These are phyloP conservation scores for Chytriomyces hyalinus DNA, from an alignment of 192 early-diverging fungal genomes.

Conservation along the genomic window DNA sequence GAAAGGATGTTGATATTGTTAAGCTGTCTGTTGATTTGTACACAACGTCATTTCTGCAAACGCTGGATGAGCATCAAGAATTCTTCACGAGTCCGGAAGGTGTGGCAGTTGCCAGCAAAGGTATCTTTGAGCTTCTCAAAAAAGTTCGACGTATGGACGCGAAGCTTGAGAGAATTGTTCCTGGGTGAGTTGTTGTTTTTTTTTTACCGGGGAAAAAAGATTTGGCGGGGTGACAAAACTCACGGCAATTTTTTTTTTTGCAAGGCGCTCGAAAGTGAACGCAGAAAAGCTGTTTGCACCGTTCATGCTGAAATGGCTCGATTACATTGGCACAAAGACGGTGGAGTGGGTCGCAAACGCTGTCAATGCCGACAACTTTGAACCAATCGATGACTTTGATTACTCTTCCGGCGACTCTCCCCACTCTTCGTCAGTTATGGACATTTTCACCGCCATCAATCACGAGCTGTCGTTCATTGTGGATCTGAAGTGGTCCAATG, in stretches of 20 bases:
- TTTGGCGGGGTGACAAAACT: neutral
- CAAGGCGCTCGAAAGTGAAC: conserved; percentile 56
- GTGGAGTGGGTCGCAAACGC: conserved; percentile 60
- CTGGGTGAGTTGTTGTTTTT: conserved; percentile 35
- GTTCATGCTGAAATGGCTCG: conserved; percentile 54
- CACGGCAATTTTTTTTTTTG: conserved; percentile 25
- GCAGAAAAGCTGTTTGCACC: conserved; percentile 59
- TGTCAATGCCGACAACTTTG: conserved; percentile 58
- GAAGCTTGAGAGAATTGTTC: conserved; percentile 50
- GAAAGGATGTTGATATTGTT: conserved; percentile 55
- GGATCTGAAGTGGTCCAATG: conserved; percentile 54
- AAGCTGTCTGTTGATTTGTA: conserved; percentile 55
- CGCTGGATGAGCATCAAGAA: conserved; percentile 46
- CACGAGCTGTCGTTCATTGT: conserved; percentile 56
- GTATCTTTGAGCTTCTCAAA: conserved; percentile 53
- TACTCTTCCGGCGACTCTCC: conserved; percentile 1
- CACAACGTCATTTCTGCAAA: conserved; percentile 54
- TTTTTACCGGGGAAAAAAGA: neutral
- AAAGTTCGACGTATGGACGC: conserved; percentile 48
- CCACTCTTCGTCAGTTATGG: conserved; percentile 54
- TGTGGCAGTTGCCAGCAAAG: conserved; percentile 43
- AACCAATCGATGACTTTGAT: conserved; percentile 39
- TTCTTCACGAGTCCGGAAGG: conserved; percentile 42
- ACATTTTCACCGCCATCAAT: conserved; percentile 56
- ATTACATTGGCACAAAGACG: conserved; percentile 45